Base-by-base conservation (phyloP, 2,329 filamentous ascomycete genomes). In the Sarocladium strictum region DNA sequence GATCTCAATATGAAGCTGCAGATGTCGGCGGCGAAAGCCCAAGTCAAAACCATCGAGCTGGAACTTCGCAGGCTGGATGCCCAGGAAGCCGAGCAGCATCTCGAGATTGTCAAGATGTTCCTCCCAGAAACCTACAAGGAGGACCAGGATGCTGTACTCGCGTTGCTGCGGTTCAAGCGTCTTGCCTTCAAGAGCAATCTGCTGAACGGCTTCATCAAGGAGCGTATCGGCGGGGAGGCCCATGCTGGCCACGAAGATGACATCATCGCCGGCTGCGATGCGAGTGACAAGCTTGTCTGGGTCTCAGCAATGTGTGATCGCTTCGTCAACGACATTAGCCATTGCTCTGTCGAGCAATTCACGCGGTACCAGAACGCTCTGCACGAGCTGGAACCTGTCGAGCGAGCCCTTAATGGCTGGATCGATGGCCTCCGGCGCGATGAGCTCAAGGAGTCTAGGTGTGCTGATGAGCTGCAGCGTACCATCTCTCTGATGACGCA, bases 1-100 rank as follows among this genome's bases (percentile, higher is more conserved):
- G 93, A 99, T 64, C 80, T 99, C 45, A 97, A 97, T 69, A 83
- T 93, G 80, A 95, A 96, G 72, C 80, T 99, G 41, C 93, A 96
- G 65, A 82, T 89, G 55, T 95, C 91, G 12, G 91, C 91, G 11
- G 83, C 90, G 38, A 96, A 96, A 74, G 88, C 93, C 2, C 93
- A 96, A 68, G 86, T 90, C 64, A 97, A 96, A 74, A 91, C 91
- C 0, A 96, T 99, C 58, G 92, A 97, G 61, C 78, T 97, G 27
- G 92, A 97, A 67, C 76, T 97, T 55, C 83, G 87, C 53, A 86
- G 88, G 55, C 81, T 97, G 65, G 90, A 96, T 62, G 91, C 92
- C 0, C 87, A 95, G 62, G 90, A 97, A 72, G 89, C 91, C 2
- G 80, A 85, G 37, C 89, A 97, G 66, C 92, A 97, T 64, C 79